Conservation (phyloP, 768 basidiomycete genomes). For the Macrolepiota albuminosa region DNA sequence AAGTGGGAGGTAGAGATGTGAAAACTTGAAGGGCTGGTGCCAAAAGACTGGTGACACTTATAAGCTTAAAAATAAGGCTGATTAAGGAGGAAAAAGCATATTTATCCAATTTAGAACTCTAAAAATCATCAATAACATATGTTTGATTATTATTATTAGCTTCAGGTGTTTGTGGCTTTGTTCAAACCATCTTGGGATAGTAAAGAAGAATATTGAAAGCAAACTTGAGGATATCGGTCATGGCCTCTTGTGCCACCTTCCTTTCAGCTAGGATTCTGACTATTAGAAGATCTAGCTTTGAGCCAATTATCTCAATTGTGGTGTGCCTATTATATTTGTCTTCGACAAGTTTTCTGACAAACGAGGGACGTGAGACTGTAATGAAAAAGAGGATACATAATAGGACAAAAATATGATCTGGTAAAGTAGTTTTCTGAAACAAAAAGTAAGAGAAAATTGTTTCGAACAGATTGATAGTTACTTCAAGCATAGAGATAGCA, state of each 20-base stretch:
- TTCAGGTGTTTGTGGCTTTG: conserved; percentile 37
- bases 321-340: conserved; percentile 50
- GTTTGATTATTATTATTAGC: conserved; percentile 22
- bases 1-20: conserved; percentile 56
- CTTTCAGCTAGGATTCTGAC: conserved; percentile 43
- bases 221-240: conserved; percentile 81
- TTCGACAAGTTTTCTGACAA: conserved; percentile 62
- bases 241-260: conserved; percentile 62
- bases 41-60: conserved; percentile 52
- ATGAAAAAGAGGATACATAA: conserved; percentile 74
- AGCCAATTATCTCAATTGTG: conserved; percentile 57
- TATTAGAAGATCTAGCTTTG: conserved; percentile 57
- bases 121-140: conserved; percentile 67
- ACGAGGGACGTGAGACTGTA: conserved; percentile 48
- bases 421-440: conserved; percentile 51
- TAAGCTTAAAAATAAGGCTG: neutral
- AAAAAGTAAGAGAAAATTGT: conserved; percentile 5
- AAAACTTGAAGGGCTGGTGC: conserved; percentile 69
- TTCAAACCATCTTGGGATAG: conserved; percentile 64
- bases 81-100: conserved; percentile 26
- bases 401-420: conserved; percentile 68
- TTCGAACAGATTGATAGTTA: conserved; percentile 16
- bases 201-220: conserved; percentile 76
- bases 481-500: conserved; percentile 56
- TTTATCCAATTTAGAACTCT: conserved; percentile 72